Base-by-base conservation (phyloP, 2,329 filamentous ascomycete genomes). In the Penicillium janthinellum region DNA sequence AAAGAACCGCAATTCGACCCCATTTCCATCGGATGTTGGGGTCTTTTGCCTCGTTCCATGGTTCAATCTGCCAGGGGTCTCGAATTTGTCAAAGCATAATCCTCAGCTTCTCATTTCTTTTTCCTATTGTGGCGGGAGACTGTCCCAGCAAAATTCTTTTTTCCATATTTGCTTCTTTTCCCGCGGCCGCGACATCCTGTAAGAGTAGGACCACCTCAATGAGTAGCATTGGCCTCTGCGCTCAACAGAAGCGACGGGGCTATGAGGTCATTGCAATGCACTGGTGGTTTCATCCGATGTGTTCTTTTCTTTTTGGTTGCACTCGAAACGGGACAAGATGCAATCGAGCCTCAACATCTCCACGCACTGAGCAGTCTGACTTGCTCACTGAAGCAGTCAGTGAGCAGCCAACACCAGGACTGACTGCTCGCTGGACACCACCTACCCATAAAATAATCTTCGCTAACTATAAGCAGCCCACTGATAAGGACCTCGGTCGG, bases 91-190 rank as follows among this genome's bases (percentile, higher is more conserved):
- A 57, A 15, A 47, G 22, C 28, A 12, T 44, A 42, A 42, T 37
- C 28, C 39, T 31, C 45, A 42, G 38, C 38, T 31, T 60, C 48
- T 60, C 44, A 34, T 60, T 60, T 57, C 44, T 57, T 60, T 57
- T 54, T 41, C 50, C 44, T 38, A 34, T 11, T 34, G 28, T 45
- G 54, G 42, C 49, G 54, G 15, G 15, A 22, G 38, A 15, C 20
- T 12, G 31, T 44, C 53, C 47, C 41, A 35, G 25, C 35, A 38
- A 47, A 45, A 57, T 31, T 53, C 34, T 20, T 44, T 20, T 39
- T 31, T 50, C 17, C 34, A 34, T 54, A 22, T 57, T 57, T 60
- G 54, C 58, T 60, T 60, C 54, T 60, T 20, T 47, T 12, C 12
- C 37, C 31, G 28, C 58, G 48, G 48, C 48, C 57, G 54, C 48